Evolutionary conservation across 164 flowering plant genomes (phyloP).

Genomic region (Vitis riparia): DNA sequence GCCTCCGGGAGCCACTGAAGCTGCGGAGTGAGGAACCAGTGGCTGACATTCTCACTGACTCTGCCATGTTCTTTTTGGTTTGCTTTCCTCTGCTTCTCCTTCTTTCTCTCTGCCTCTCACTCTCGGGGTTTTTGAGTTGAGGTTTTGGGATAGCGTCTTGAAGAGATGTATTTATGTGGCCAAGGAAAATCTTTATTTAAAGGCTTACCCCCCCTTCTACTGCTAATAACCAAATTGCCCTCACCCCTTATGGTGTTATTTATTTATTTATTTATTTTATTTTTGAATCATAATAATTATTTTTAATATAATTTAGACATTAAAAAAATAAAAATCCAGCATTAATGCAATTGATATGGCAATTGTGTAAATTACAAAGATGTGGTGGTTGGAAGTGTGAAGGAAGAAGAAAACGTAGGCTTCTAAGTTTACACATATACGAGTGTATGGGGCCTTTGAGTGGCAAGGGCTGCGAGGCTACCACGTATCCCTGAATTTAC

Average conservation of each 20-base stretch:
- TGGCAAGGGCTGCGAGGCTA: background rate
- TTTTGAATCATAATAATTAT: background rate
- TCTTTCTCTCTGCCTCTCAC: background rate
- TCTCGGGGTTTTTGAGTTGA: background rate
- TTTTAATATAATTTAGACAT: background rate
- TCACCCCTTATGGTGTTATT: background rate
- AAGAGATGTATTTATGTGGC: no score
- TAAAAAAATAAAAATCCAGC: no score
- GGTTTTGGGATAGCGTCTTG: background rate
- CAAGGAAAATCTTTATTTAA: no score
- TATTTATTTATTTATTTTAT: background rate
- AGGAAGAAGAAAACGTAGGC: no score
- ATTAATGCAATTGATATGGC: no score
- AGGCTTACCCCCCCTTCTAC: background rate
- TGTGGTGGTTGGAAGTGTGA: no score
- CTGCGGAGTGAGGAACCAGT: slow-evolving; percentile 19
- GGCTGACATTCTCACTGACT: slow-evolving; percentile 22
- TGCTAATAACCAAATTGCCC: background rate
- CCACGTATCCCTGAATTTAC: background rate
- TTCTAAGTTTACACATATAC: no score
- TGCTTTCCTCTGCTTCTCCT: background rate
- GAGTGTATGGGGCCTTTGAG: background rate
- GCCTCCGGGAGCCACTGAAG: slow-evolving; percentile 33
- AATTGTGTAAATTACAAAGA: no score
- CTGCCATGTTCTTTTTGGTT: slow-evolving; percentile 32